Percentiles rank a stretch among this genome's conserved stretches.
phyloP scores from a whole-genome alignment of 352 stramenopile species.

The Phytophthora litchii region DNA sequence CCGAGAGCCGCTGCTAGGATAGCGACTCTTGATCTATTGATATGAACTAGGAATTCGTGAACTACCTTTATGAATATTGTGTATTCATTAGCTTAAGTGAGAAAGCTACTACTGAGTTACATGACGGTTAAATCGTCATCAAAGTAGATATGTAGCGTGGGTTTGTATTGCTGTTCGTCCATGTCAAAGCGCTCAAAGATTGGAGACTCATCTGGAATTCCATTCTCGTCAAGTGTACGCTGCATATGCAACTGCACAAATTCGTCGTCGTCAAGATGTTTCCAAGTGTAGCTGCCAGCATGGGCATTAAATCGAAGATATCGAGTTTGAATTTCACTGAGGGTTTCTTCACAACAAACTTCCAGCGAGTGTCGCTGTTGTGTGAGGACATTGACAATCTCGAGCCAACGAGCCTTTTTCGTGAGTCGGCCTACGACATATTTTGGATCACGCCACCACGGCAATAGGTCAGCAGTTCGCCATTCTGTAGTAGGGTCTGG shows the following conservation, averaged over 20 bases:
- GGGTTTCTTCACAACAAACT: conserved; percentile 89
- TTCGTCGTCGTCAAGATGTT: conserved; percentile 80
- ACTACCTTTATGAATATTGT: background rate
- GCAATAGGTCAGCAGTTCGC: conserved; percentile 71
- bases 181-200: conserved; percentile 88
- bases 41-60: background rate
- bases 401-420: conserved; percentile 68
- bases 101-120: conserved; percentile 25
- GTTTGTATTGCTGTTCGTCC: conserved; percentile 88
- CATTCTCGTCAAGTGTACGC: conserved; percentile 88
- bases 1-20: conserved; percentile 3
- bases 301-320: conserved; percentile 90
- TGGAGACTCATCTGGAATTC: conserved; percentile 81
- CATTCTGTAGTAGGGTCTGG: conserved; percentile 77
- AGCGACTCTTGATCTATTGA: conserved; percentile 13
- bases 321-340: conserved; percentile 87
- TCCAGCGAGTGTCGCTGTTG: conserved; percentile 84
- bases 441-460: conserved; percentile 90
- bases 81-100: conserved; percentile 2
- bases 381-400: conserved; percentile 92
- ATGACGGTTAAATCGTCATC: conserved; percentile 92
- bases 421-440: conserved; percentile 82
- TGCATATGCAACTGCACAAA: conserved; percentile 92
- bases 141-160: conserved; percentile 92
- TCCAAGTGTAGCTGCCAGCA: conserved; percentile 94